Conservation (phyloP, 2,329 filamentous ascomycete genomes). For the Aureobasidium sp. region DNA sequence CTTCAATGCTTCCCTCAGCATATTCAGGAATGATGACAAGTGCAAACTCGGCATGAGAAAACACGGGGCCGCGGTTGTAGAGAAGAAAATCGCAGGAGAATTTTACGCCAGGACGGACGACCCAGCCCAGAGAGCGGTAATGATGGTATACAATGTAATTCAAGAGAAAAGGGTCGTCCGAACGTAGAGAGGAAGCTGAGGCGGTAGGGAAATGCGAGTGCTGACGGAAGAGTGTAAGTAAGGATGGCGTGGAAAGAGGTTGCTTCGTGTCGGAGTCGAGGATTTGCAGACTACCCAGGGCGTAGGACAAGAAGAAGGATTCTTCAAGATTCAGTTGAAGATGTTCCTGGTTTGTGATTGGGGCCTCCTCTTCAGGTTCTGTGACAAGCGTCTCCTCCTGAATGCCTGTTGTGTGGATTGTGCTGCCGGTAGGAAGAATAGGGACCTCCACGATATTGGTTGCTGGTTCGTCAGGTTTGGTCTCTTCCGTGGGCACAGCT, state of each 20-base stretch:
- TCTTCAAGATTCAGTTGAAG: constrained; percentile 89
- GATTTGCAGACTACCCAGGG: constrained; percentile 66
- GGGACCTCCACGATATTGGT: neutral
- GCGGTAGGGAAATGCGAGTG: constrained; percentile 22
- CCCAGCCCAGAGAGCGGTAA: constrained; percentile 92
- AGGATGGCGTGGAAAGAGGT: constrained; percentile 39
- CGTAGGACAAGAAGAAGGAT: constrained; percentile 82
- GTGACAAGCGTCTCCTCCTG: neutral
- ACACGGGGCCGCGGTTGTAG: constrained; percentile 87
- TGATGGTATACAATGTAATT: constrained; percentile 92
- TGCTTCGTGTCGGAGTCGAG: constrained; percentile 21
- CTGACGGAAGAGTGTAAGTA: constrained; percentile 50
- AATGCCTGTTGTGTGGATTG: neutral
- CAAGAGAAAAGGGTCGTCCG: constrained; percentile 78
- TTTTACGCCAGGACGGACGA: constrained; percentile 85
- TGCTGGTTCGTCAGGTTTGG: neutral
- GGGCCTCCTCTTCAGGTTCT: neutral
- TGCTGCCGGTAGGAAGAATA: neutral
- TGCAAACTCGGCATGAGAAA: constrained; percentile 91
- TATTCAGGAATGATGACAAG: constrained; percentile 80
- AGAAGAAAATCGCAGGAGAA: constrained; percentile 94
- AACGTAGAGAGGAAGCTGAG: constrained; percentile 43
- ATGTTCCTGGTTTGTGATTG: constrained; percentile 60
- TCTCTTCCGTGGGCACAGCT: neutral
- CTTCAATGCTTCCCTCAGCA: constrained; percentile 38